Conservation (phyloP, 176 grass and related monocot species). For the Cenchrus americanus region DNA sequence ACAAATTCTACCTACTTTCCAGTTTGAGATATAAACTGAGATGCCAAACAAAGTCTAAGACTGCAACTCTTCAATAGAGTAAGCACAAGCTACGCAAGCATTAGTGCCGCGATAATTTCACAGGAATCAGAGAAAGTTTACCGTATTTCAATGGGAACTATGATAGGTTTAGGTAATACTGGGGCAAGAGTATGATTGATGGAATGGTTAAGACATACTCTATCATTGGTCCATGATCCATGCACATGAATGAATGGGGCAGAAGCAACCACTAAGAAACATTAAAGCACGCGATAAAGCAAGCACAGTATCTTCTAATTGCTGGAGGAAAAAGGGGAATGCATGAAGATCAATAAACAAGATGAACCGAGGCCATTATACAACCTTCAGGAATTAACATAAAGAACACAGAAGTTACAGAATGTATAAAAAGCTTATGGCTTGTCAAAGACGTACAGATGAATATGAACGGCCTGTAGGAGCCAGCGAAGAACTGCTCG, state of each 20-base stretch:
- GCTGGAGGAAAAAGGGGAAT: neutral
- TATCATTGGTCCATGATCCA: neutral
- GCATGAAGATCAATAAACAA: neutral
- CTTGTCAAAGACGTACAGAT: conserved; percentile 60
- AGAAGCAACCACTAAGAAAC: neutral
- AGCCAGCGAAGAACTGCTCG: conserved; percentile 53
- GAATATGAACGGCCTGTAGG: conserved; percentile 51
- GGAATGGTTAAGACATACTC: neutral
- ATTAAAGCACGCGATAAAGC: neutral
- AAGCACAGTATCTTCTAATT: conserved; percentile 16
- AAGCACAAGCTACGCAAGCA: neutral
- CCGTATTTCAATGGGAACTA: neutral
- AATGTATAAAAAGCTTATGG: conserved; percentile 21
- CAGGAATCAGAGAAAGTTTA: neutral
- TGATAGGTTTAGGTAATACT: neutral
- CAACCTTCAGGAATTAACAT: neutral
- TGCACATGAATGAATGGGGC: neutral
- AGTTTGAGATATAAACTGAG: conserved; percentile 19
- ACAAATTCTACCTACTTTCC: conserved; percentile 18
- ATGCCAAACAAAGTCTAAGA: conserved; percentile 17
- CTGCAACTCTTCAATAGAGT: neutral
- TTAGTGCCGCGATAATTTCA: neutral
- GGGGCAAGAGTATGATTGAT: neutral
- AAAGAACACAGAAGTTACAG: conserved; percentile 9
- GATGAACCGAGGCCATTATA: neutral